These are phyloP conservation scores for Lasiodiplodia theobromae DNA, from an alignment of 2,329 filamentous ascomycete species.

Conservation along the genomic window DNA sequence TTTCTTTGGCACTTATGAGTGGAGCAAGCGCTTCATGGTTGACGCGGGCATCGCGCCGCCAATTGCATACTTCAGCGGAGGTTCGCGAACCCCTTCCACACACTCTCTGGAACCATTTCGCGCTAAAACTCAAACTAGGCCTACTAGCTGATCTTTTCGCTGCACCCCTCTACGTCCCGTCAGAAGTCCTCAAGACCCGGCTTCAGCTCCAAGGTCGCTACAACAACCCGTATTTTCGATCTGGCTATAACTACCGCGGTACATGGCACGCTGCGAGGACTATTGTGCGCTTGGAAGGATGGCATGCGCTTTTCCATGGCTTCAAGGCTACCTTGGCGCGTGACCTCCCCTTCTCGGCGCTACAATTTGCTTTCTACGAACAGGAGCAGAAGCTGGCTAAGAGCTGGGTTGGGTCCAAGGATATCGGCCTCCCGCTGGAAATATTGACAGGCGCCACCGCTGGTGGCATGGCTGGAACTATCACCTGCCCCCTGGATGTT, in stretches of 20 bases:
- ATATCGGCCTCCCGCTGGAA: conserved; percentile 86
- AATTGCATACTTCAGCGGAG: conserved; percentile 83
- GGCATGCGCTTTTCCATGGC: conserved; percentile 89
- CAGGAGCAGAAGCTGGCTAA: conserved; percentile 86
- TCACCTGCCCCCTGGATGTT: conserved; percentile 95
- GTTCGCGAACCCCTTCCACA: conserved; percentile 54
- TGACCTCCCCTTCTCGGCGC: conserved; percentile 91
- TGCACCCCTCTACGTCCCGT: conserved; percentile 92
- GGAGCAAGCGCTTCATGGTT: conserved; percentile 87
- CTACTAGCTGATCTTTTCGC: conserved; percentile 92
- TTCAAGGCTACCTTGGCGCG: conserved; percentile 95
- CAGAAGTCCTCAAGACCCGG: conserved; percentile 96
- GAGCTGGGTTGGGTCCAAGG: conserved; percentile 76
- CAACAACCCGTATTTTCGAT: conserved; percentile 93
- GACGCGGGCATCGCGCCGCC: conserved; percentile 83
- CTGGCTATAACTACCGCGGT: conserved; percentile 93
- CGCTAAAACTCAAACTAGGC: conserved; percentile 58
- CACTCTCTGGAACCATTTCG: background rate
- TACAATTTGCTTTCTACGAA: conserved; percentile 99
- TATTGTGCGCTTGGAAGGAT: conserved; percentile 82
- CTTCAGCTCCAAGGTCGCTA: conserved; percentile 92
- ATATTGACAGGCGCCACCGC: conserved; percentile 88
- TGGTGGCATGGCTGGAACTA: conserved; percentile 88
- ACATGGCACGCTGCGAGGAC: conserved; percentile 85
- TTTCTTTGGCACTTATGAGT: conserved; percentile 97